Evolutionary conservation across 2,329 filamentous ascomycete genomes (phyloP).

Genomic region (Epichloe scottii): DNA sequence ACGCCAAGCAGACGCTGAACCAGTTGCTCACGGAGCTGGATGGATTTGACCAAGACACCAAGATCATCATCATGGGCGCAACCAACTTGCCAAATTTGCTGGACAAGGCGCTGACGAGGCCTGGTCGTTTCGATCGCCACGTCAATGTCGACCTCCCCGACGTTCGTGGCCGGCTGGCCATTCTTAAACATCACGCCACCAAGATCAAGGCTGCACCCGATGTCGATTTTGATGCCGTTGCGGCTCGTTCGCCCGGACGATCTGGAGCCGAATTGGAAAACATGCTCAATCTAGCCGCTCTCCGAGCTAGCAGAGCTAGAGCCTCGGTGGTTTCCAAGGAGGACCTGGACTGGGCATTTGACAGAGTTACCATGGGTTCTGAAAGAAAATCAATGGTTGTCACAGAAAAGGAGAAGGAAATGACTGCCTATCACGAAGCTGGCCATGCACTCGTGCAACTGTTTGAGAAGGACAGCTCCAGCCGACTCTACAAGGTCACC

Average conservation of each 20-base stretch:
- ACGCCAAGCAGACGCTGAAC: slow-evolving; percentile 95
- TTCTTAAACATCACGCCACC: slow-evolving; percentile 85
- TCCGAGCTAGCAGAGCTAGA: slow-evolving; percentile 85
- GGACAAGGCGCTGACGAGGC: slow-evolving; percentile 87
- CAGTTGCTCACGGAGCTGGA: slow-evolving; percentile 94
- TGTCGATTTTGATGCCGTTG: slow-evolving; percentile 74
- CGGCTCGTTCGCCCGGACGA: slow-evolving; percentile 78
- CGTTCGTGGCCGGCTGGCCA: slow-evolving; percentile 83
- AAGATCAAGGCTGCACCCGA: slow-evolving; percentile 72
- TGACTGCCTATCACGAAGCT: slow-evolving; percentile 94
- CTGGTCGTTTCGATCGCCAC: slow-evolving; percentile 90
- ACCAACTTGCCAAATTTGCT: slow-evolving; percentile 93
- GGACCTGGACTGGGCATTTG: slow-evolving; percentile 95
- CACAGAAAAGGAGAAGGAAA: slow-evolving; percentile 82
- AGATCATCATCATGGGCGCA: slow-evolving; percentile 89
- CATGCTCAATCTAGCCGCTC: slow-evolving; percentile 88
- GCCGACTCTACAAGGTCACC: slow-evolving; percentile 88
- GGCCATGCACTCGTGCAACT: slow-evolving; percentile 87
- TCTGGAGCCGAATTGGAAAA: slow-evolving; percentile 96
- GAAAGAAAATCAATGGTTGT: slow-evolving; percentile 86
- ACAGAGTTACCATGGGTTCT: slow-evolving; percentile 94
- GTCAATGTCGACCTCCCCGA: slow-evolving; percentile 83
- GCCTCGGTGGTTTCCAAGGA: slow-evolving; percentile 58
- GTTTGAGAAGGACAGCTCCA: slow-evolving; percentile 58
- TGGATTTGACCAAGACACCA: slow-evolving; percentile 87